These are phyloP conservation scores for Claviceps paspali DNA, from an alignment of 2,329 filamentous ascomycete genomes.

Conservation along the genomic window DNA sequence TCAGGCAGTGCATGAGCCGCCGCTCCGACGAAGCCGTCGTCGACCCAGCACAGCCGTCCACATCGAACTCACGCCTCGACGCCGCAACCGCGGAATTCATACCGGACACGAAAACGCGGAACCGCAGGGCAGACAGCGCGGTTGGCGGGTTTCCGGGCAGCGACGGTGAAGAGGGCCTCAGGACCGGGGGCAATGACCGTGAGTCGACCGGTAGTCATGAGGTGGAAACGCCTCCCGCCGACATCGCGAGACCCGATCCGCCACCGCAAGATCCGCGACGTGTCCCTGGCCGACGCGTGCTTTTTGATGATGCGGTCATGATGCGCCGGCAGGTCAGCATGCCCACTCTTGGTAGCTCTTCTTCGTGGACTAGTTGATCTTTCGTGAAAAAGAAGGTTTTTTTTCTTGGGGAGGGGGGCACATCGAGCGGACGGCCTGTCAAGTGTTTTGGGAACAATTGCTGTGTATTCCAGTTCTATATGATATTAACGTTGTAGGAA, in stretches of 20 bases:
- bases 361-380: too few relatives aligned
- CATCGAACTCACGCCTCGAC: conserved; percentile 11
- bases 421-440: too few relatives aligned
- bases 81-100: conserved; percentile 18
- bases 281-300: neutral
- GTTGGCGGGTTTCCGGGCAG: neutral
- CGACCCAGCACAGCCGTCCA: too few relatives aligned
- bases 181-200: neutral
- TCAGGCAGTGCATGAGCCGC: neutral
- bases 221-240: neutral
- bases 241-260: neutral
- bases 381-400: too few relatives aligned
- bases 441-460: too few relatives aligned
- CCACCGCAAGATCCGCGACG: neutral
- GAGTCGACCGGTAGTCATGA: neutral
- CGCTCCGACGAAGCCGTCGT: neutral
- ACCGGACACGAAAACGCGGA: conserved; percentile 7
- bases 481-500: too few relatives aligned
- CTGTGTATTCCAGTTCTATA: too few relatives aligned
- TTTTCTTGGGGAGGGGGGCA: too few relatives aligned
- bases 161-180: neutral
- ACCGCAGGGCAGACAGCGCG: neutral
- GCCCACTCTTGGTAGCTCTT: neutral
- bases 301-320: neutral
- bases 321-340: conserved; percentile 1